A percentile compares a stretch with the other conserved stretches of the same genome.
Evolutionary conservation across 129 eudicot species (phyloP).

Genomic region (Smallanthus sonchifolius): DNA sequence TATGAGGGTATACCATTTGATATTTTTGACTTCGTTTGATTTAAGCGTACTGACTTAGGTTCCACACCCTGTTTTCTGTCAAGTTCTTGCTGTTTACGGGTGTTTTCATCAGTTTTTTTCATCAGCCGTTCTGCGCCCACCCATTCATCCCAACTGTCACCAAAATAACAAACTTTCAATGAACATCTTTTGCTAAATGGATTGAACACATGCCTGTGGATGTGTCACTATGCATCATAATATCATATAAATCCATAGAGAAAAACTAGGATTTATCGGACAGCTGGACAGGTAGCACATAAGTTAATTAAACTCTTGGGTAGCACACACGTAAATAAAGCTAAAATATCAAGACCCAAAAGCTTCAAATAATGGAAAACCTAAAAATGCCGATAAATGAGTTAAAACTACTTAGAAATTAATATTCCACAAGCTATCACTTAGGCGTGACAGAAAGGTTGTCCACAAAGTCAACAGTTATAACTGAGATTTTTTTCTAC

Average conservation of each 20-base stretch:
- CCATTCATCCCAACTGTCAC: constrained; percentile 99
- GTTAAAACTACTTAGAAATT: neutral
- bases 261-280: neutral
- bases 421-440: neutral
- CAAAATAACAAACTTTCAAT: constrained; percentile 27
- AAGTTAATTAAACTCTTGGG: neutral
- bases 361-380: neutral
- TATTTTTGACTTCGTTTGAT: constrained; percentile 57
- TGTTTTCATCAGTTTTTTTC: constrained; percentile 69
- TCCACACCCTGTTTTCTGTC: constrained; percentile 62
- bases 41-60: constrained; percentile 50
- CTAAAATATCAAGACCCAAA: neutral
- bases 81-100: constrained; percentile 57
- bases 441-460: neutral
- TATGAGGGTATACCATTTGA: constrained; percentile 45
- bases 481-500: neutral
- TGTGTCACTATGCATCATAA: neutral
- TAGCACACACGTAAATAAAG: neutral
- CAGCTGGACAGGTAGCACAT: neutral
- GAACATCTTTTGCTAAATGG: neutral
- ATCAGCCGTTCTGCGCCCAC: constrained; percentile 61
- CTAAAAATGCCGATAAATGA: neutral
- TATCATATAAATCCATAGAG: neutral
- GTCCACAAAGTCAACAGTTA: neutral
- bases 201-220: neutral